Evolutionary conservation across 805 yeast genomes (phyloP).

Genomic region (Novakomyces olei): DNA sequence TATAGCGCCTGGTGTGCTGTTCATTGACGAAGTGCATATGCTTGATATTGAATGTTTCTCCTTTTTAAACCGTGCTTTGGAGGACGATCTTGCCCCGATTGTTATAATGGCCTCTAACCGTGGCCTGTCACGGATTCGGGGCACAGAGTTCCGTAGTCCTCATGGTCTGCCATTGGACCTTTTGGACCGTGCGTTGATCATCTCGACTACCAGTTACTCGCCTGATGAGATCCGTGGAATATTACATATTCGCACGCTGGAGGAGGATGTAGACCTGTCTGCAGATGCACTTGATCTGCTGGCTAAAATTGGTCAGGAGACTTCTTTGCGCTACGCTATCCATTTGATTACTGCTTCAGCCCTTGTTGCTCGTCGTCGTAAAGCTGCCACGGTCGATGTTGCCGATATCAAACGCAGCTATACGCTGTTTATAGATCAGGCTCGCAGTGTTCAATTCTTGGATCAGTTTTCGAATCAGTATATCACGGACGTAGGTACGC

Average conservation of each 20-base stretch:
- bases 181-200: constrained; percentile 79
- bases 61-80: constrained; percentile 84
- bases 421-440: constrained; percentile 66
- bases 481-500: constrained; percentile 60
- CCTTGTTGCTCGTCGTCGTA: constrained; percentile 65
- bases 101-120: constrained; percentile 96
- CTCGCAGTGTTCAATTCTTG: constrained; percentile 69
- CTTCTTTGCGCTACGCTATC: constrained; percentile 78
- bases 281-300: constrained; percentile 68
- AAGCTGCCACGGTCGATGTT: constrained; percentile 35
- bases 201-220: constrained; percentile 59
- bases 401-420: constrained; percentile 74
- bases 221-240: constrained; percentile 73
- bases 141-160: constrained; percentile 81
- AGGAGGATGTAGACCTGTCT: constrained; percentile 72
- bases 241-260: constrained; percentile 70
- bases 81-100: constrained; percentile 89
- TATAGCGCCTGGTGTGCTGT: constrained; percentile 89
- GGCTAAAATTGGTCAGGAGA: constrained; percentile 74
- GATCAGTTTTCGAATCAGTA: constrained; percentile 45
- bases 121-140: constrained; percentile 83
- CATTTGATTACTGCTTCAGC: constrained; percentile 79
- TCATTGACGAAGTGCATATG: constrained; percentile 97
- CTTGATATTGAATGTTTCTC: constrained; percentile 92
- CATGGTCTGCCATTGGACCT: constrained; percentile 95